Evolutionary conservation across 805 yeast genomes (phyloP), one percentile per base, ranked within the genome.

Genomic region (Candida ipomoeae): DNA sequence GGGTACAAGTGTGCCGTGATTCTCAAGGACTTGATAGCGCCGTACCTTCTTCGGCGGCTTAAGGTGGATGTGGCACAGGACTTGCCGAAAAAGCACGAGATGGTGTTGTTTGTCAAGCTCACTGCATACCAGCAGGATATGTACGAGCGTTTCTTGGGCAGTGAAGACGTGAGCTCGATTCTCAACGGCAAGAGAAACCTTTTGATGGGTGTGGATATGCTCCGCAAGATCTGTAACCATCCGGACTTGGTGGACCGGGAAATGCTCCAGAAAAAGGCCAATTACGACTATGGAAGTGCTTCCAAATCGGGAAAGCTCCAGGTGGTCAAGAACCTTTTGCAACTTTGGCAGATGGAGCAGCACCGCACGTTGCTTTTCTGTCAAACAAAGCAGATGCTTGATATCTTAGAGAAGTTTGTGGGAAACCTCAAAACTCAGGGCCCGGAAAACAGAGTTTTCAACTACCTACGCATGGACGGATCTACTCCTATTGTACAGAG

Each of bases 1-100:
- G 97, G 97, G 1, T 91, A 89, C 63, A 89, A 89, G 64, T 94
- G 98, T 71, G 99, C 99, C 0, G 94, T 91, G 4, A 84, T 92
- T 2, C 70, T 94, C 47, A 75, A 96, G 46, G 96, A 94, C 59
- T 68, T 92, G 57, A 89, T 94, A 10, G 82, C 96, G 3, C 99
- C 99, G 0, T 94, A 90, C 65, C 69, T 94, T 48, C 69, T 94
- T 44, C 73, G 99, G 56, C 73, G 99, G 45, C 83, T 94, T 65
- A 94, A 94, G 65, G 81, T 85, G 10, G 99, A 94, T 63, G 99
- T 94, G 18, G 99, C 99, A 0, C 84, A 88, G 50, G 99, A 94
- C 63, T 68, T 94, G 43, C 99, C 99, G 0, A 82, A 89, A 53
- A 94, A 94, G 67, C 85, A 84, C 46, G 99, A 94, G 64, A 89